phyloP scores from a whole-genome alignment of 768 basidiomycete genomes.

The Daedalea quercina region DNA sequence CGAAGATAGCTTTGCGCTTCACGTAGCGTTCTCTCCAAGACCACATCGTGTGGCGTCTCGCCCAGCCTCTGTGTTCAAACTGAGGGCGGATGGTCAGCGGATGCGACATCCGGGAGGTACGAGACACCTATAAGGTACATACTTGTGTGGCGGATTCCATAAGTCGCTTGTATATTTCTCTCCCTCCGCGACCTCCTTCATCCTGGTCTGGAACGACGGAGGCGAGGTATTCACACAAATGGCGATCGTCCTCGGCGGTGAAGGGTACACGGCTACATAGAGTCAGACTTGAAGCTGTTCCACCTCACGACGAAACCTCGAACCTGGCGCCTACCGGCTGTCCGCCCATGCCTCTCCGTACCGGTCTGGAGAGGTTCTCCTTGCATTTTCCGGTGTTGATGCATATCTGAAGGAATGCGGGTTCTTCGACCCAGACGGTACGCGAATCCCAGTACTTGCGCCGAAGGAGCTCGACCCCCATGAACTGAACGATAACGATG shows the following conservation, averaged over 20 bases:
- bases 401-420: slow-evolving; percentile 8
- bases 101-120: background rate
- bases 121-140: background rate
- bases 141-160: background rate
- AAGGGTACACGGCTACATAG: background rate
- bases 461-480: background rate
- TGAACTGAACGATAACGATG: slow-evolving; percentile 7
- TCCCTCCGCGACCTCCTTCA: slow-evolving; percentile 1
- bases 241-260: slow-evolving; percentile 1
- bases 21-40: slow-evolving; percentile 84
- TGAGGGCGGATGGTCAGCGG: background rate
- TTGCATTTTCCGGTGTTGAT: slow-evolving; percentile 2
- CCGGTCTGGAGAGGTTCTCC: background rate
- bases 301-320: background rate
- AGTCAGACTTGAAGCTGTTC: background rate
- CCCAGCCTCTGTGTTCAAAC: slow-evolving; percentile 42
- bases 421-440: slow-evolving; percentile 6
- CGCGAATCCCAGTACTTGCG: slow-evolving; percentile 4
- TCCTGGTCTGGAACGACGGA: slow-evolving; percentile 1
- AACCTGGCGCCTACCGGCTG: background rate
- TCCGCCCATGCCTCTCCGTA: slow-evolving; percentile 5
- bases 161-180: background rate
- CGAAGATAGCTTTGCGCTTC: slow-evolving; percentile 60
- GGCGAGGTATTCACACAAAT: slow-evolving; percentile 2
- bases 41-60: slow-evolving; percentile 72